These are phyloP conservation scores for Gossypium trilobum DNA, from an alignment of 441 rosid genomes.

Conservation along the genomic window DNA sequence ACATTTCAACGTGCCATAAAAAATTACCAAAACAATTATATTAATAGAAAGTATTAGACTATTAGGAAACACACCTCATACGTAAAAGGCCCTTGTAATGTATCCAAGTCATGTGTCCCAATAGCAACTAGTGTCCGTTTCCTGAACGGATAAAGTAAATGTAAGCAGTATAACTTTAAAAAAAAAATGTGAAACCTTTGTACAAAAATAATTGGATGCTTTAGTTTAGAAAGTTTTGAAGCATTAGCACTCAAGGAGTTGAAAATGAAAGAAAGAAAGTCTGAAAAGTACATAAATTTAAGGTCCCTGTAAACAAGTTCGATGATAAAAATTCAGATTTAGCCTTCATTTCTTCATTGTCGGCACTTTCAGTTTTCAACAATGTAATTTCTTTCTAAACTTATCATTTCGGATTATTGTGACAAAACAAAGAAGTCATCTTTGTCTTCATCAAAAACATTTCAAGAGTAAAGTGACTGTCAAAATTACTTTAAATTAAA, in stretches of 20 bases:
- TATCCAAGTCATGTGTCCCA: slow-evolving; percentile 96
- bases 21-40: not conserved
- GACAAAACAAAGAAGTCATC: not conserved
- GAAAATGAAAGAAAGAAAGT: not conserved
- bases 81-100: slow-evolving; percentile 73
- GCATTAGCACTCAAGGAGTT: not conserved
- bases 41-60: not conserved
- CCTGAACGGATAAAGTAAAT: slow-evolving; percentile 33
- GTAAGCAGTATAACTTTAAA: not conserved
- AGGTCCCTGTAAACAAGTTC: not conserved
- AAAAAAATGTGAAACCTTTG: not conserved
- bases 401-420: not conserved
- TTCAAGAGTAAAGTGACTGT: not conserved
- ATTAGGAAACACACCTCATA: slow-evolving; percentile 57
- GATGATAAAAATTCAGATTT: not conserved
- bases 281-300: not conserved
- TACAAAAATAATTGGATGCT: not conserved
- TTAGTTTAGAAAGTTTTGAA: not conserved
- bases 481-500: slow-evolving; percentile 1
- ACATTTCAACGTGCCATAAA: not conserved
- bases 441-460: not conserved
- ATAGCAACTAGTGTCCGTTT: slow-evolving; percentile 82
- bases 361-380: not conserved
- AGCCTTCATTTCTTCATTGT: not conserved
- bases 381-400: not conserved